Base-by-base conservation (phyloP, 306 rosid species). In the Cotoneaster glaucophyllus region DNA sequence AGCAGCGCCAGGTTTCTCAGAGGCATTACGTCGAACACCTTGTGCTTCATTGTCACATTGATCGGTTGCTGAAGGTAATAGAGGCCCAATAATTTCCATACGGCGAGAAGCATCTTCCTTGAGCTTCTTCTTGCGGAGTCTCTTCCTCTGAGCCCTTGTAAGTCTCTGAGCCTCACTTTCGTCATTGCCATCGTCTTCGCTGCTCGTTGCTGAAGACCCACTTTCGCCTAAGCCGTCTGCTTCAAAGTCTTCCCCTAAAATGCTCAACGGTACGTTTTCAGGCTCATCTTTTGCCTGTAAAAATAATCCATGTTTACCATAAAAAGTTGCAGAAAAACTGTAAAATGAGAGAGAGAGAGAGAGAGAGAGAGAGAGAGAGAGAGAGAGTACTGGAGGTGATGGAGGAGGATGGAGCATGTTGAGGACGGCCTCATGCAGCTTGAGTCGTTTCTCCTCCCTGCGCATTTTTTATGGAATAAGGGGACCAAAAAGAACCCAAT, bases 91-190 rank as follows among this genome's bases (percentile, higher is more conserved):
- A 22, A 88, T 65, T 37, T 83, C 81, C 3, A 87, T 84, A 2
- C 93, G 90, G 44, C 82, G 84, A 12, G 71, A 43, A 44, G 88
- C 80, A 43, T 90, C 96, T 66, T 82, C 88, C 86, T 82, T 88
- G 3, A 88, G 79, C 84, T 76, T 90, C 87, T 82, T 90, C 74
- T 72, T 87, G 17, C 96, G 90, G 64, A 84, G 78, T 67, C 74
- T 90, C 81, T 93, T 93, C 73, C 94, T 71, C 52, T 93, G 97
- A 57, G 94, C 89, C 66, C 97, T 86, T 2, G 83, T 84, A 8
- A 90, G 86, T 81, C 76, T 88, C 75, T 37, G 78, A 10, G 41
- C 5, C 31, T 29, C 91, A 3, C 32, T 12, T 6, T 75, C 86
- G 3, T 18, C n/a, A 2, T 74, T 81, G 45, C 69, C 87, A 24